Base-by-base conservation (phyloP, 352 stramenopile genomes). In the Phytophthora sansomeana region DNA sequence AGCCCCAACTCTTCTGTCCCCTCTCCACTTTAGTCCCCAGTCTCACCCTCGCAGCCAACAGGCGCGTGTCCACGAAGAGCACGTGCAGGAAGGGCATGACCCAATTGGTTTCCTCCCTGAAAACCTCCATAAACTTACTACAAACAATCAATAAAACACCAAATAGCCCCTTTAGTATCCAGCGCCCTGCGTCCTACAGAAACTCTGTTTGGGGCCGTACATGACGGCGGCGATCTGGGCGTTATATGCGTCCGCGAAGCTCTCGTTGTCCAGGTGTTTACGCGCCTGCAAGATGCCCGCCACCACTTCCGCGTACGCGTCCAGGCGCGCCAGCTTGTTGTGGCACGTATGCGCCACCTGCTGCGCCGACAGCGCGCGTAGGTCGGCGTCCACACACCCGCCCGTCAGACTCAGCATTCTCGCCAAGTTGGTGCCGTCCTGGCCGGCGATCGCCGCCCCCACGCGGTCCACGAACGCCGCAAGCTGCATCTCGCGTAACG, bases 81-180 rank as follows among this genome's bases (percentile, higher is more conserved):
- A 85, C 85, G 56, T 96, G 86, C 38, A 96, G 72, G 55, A 94
- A 85, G 13, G 88, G 86, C 64, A 93, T 81, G 54, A 96, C 79
- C 88, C 88, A 96, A 69, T 93, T 95, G 46, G 83, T 93, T 72
- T 94, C 85, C 36, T 77, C 83, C 13, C 86, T 74, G 67, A 95
- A 93, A 35, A 96, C 71, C 69, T 93, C 86, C 81, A 96, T 93
- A 41, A 96, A 93, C 58, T 96, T 94, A 46, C 83, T 92, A 38
- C 39, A 50, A n/a, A 32, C 11, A 19, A n/a, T 9, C 28, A 67
- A 24, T 24, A 24, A 14, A 55, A 52, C 6, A 60, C 42, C 21
- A 35, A 35, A 32, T 6, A 58, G 14, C 14, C 9, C 19, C 17
- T 19, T 47, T 46, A 28, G 32, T 24, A 42, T 57, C 42, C 9